These are phyloP conservation scores for Rosa hybrid DNA, from an alignment of 331 rosid genomes.

Conservation along the genomic window DNA sequence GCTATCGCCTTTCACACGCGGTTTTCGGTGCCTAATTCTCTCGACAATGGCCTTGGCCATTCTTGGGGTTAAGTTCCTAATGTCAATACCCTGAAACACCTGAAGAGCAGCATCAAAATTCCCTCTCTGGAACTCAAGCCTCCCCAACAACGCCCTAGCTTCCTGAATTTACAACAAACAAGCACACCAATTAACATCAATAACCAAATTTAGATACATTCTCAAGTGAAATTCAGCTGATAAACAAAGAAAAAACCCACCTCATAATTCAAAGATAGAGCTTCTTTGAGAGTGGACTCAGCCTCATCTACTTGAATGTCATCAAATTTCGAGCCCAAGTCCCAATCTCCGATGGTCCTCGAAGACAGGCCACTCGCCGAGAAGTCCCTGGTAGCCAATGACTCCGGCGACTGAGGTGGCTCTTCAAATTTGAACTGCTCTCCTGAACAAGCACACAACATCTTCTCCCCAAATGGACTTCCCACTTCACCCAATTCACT, in stretches of 20 bases:
- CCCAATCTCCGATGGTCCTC: conserved; percentile 90
- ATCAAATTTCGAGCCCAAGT: conserved; percentile 51
- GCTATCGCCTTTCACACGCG: conserved; percentile 50
- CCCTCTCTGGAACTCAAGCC: conserved; percentile 95
- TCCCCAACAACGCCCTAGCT: conserved; percentile 95
- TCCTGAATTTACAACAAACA: conserved; percentile 48
- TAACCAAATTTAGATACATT: neutral
- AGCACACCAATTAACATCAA: neutral
- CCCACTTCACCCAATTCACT: neutral
- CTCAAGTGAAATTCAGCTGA: neutral
- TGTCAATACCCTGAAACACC: conserved; percentile 90
- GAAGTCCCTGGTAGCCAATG: conserved; percentile 95
- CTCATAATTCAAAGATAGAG: conserved; percentile 91
- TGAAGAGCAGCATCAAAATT: conserved; percentile 85
- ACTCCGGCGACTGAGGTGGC: conserved; percentile 87
- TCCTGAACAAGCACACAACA: conserved; percentile 98
- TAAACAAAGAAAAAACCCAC: conserved; percentile 29
- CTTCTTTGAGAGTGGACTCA: conserved; percentile 89
- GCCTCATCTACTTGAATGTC: conserved; percentile 89
- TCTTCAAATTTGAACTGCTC: conserved; percentile 93
- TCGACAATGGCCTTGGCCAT: conserved; percentile 75
- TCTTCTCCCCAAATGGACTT: conserved; percentile 38
- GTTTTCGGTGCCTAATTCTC: conserved; percentile 56
- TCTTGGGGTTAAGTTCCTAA: conserved; percentile 57
- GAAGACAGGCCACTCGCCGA: conserved; percentile 90